Conservation (phyloP, 2,329 filamentous ascomycete species). For the Xylariaceae sp. region DNA sequence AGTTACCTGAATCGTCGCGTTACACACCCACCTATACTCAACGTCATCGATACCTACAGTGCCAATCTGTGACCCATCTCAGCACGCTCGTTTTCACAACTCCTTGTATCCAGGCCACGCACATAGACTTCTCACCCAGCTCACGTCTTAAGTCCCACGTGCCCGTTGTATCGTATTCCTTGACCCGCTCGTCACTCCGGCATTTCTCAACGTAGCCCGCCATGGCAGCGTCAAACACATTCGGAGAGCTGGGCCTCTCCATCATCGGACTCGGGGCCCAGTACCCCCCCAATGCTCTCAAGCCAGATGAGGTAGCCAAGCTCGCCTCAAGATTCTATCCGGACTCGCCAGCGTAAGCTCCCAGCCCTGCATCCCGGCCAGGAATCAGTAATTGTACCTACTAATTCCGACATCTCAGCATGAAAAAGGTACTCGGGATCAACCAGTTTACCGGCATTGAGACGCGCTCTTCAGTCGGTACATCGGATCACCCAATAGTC, state of each 20-base stretch:
- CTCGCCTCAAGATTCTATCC: constrained; percentile 55
- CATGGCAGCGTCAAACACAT: constrained; percentile 40
- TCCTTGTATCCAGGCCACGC: too few relatives aligned
- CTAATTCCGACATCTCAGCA: constrained; percentile 39
- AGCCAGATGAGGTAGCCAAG: constrained; percentile 45
- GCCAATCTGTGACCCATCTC: too few relatives aligned
- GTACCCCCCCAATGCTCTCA: constrained; percentile 55
- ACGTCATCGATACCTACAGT: too few relatives aligned
- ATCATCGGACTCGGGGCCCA: constrained; percentile 56
- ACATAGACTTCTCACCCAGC: too few relatives aligned
- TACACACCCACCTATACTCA: too few relatives aligned
- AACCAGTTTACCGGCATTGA: constrained; percentile 64
- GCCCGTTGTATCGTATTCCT: too few relatives aligned
- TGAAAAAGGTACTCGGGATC: constrained; percentile 59
- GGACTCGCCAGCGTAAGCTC: constrained; percentile 52
- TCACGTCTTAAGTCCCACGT: too few relatives aligned
- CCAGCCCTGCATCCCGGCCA: background rate
- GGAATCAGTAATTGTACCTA: background rate
- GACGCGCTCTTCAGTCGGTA: constrained; percentile 57
- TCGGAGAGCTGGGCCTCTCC: constrained; percentile 53
- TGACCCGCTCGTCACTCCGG: too few relatives aligned
- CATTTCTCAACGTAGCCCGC: background rate
- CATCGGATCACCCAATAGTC: constrained; percentile 55
- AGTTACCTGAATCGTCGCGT: too few relatives aligned
- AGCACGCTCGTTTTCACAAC: too few relatives aligned